These are phyloP conservation scores for Scutellaria baicalensis DNA, from an alignment of 257 asterid species.

Conservation along the genomic window DNA sequence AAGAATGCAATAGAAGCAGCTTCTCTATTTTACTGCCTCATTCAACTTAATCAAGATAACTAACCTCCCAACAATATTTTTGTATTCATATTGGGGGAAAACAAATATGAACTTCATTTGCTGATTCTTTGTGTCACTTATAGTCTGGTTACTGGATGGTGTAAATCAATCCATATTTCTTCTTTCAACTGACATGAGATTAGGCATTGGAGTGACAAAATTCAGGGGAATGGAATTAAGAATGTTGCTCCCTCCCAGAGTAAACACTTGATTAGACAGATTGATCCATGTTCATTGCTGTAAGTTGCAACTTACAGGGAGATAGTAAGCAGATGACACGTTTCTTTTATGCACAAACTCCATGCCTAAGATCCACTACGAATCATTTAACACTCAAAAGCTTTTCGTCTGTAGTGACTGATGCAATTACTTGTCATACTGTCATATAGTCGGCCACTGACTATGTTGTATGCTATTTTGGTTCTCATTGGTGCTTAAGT, in stretches of 20 bases:
- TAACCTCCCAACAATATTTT: neutral
- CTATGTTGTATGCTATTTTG: neutral
- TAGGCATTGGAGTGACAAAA: neutral
- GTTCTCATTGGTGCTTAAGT: slow-evolving; percentile 1
- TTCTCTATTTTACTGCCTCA: neutral
- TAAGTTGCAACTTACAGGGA: neutral
- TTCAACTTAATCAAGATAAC: neutral
- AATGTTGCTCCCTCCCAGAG: neutral
- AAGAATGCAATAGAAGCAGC: neutral
- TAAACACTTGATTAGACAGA: neutral
- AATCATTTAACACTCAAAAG: neutral
- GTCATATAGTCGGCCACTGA: neutral
- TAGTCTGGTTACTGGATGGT: neutral
- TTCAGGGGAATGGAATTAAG: neutral
- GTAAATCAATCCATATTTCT: neutral
- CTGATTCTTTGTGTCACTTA: slow-evolving; percentile 3
- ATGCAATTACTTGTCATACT: neutral
- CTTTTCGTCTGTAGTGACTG: neutral
- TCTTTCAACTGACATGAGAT: neutral
- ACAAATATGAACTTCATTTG: neutral
- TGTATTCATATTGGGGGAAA: neutral
- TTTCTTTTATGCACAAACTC: neutral
- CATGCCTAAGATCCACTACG: neutral
- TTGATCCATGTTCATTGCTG: neutral
- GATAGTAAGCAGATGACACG: neutral